Base-by-base conservation (phyloP, 1,139 yeast species). In the Kurtzmaniella quercitrusa region DNA sequence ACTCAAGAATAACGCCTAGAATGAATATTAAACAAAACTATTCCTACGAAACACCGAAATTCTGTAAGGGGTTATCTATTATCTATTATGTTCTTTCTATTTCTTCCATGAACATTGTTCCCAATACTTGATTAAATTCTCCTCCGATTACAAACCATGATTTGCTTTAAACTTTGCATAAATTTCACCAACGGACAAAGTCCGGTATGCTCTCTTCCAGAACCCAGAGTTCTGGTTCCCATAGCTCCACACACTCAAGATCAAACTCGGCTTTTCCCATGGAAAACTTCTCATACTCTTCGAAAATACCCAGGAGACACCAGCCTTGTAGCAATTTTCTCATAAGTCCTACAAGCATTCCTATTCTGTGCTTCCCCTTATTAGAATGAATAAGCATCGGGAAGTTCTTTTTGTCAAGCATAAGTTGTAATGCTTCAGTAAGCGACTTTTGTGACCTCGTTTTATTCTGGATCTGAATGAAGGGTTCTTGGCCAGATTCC, bases 341-440 rank as follows among this genome's bases (percentile, higher is more conserved):
- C 78, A 91, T 82, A 20, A 88, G 74, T 0, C 97, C 98, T 15
- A 89, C 94, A 38, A 89, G 70, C 2, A 93, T 89, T 0, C 98
- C 98, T 1, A 88, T 91, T 39, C 98, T 66, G 59, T 93, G 98
- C 60, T 93, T 91, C 7, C 98, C 98, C 64, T 93, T 93, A 60
- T 91, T 88, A 3, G 96, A 88, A 60, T 93, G 98, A 14, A 93
- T 78, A 46, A 93, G 69, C 28, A 91, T 80, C 1, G 98, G 98
- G 57, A 85, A 86, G 60, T 89, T 88, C 21, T 82, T 77, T 42
- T 75, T 71, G 56, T 88, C 84, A 38, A 85, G 61, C 46, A 88
- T 71, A 36, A 87, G 59, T 47, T 78, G 74, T 42, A 91, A 66
- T 0, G 95, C 88, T 20, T 68, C 61, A 16, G 78, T 70, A 45